phyloP scores from a whole-genome alignment of 306 rosid genomes.

The Begonia loranthoides region DNA sequence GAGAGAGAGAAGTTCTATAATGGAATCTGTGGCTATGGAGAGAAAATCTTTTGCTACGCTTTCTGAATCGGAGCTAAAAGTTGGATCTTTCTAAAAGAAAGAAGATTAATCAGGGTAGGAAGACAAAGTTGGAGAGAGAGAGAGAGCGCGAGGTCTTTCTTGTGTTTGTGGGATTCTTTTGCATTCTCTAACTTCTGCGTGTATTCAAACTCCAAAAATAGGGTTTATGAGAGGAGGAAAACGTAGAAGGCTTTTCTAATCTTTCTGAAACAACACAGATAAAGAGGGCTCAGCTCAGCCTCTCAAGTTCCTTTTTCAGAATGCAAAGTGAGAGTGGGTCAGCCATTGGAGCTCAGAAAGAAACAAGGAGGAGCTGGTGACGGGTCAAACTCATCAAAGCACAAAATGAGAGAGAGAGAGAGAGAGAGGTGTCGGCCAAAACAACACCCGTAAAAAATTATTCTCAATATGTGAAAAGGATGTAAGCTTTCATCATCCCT shows the following conservation, averaged over 20 bases:
- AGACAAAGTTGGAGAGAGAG: neutral
- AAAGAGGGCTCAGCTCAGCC: no score
- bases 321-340: constrained; percentile 36
- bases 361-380: constrained; percentile 66
- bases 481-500: no score
- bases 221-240: constrained; percentile 16
- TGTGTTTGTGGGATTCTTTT: constrained; percentile 7
- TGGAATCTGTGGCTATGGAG: constrained; percentile 7
- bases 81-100: constrained; percentile 1
- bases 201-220: no score
- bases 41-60: constrained; percentile 1
- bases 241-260: constrained; percentile 15
- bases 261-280: no score
- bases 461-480: no score
- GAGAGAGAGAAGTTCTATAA: neutral
- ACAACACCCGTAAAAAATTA: neutral
- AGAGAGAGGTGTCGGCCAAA: constrained; percentile 17
- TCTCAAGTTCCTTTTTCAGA: constrained; percentile 17
- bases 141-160: constrained; percentile 40
- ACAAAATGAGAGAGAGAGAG: constrained; percentile 21
- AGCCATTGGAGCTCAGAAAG: constrained; percentile 29
- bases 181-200: no score
- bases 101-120: neutral
- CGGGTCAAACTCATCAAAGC: constrained; percentile 89
- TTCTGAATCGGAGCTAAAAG: constrained; percentile 2